These are phyloP conservation scores for Thielaviopsis ethacetica DNA, from an alignment of 2,329 filamentous ascomycete genomes.

Conservation along the genomic window DNA sequence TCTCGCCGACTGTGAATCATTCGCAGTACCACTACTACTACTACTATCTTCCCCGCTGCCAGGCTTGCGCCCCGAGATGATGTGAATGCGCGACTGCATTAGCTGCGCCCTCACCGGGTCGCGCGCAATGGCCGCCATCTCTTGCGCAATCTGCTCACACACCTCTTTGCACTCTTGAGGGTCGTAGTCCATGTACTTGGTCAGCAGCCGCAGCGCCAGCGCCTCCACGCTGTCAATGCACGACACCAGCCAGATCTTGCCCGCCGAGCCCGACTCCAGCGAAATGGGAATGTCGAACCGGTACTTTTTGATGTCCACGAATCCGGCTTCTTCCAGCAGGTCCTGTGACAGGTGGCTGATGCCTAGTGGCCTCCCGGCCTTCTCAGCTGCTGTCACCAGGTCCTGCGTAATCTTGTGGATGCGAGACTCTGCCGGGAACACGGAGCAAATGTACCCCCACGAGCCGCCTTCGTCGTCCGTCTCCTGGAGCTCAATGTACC, in stretches of 20 bases:
- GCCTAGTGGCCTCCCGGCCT: slow-evolving; percentile 29
- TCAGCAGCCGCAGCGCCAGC: slow-evolving; percentile 31
- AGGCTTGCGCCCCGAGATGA: slow-evolving; percentile 35
- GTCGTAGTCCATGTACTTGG: slow-evolving; percentile 35
- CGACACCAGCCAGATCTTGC: slow-evolving; percentile 37
- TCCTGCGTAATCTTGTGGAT: slow-evolving; percentile 26
- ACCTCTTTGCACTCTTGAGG: slow-evolving; percentile 29
- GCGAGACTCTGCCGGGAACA: slow-evolving; percentile 29
- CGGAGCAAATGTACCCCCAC: slow-evolving; percentile 16
- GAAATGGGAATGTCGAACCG: slow-evolving; percentile 33
- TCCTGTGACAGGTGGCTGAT: slow-evolving; percentile 29
- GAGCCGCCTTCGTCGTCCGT: slow-evolving; percentile 29
- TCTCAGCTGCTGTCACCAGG: slow-evolving; percentile 25
- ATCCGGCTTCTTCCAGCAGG: slow-evolving; percentile 30
- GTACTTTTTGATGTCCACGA: slow-evolving; percentile 31
- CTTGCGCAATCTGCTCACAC: slow-evolving; percentile 30
- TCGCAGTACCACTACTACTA: neutral
- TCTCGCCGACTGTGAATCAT: neutral
- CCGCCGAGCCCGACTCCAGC: slow-evolving; percentile 27
- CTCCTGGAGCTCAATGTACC: slow-evolving; percentile 40
- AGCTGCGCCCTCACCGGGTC: slow-evolving; percentile 26
- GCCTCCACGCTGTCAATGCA: slow-evolving; percentile 35
- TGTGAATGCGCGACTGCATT: slow-evolving; percentile 30
- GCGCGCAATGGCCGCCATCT: slow-evolving; percentile 32
- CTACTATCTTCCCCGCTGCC: neutral